Evolutionary conservation across 129 eudicot genomes (phyloP), one percentile per base, ranked within the genome.

Genomic region (Tagetes erecta): DNA sequence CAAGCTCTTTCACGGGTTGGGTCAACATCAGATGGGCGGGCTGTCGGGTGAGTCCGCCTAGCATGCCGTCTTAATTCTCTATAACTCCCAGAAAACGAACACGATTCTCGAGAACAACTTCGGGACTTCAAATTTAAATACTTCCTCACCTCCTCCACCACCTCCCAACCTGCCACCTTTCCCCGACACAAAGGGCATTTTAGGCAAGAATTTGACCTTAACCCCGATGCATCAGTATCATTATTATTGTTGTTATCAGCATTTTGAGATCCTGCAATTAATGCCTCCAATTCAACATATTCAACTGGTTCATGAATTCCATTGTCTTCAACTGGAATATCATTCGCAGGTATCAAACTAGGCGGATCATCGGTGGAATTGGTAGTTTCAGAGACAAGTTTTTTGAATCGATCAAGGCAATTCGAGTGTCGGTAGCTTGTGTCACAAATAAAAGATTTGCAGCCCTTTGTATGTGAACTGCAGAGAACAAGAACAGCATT

Each of bases 141-240:
- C 50, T 83, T 78, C 59, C 98, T 79, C 51, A 87, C 91, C 35
- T 90, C 97, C 65, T 90, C 96, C 13, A 93, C 89, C 40, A 93
- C 92, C 75, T 85, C 82, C 85, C 83, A 88, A 50, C 96, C 93
- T 12, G 83, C 64, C 8, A 93, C 92, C 47, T 36, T 75, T 62
- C 98, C 97, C 76, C 98, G 87, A 67, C 98, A 93, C 76, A 93
- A 80, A 38, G 98, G 98, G 83, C 98, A 93, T 20, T 74, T 84
- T 74, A 88, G 77, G 72, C 79, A 76, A 50, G 73, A 73, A 41
- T 42, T 67, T 59, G 82, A 44, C 30, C 68, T 83, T 31, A 56
- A 49, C 40, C 79, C 66, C 5, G 70, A 73, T 5, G 83, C 14
- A 53, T 74, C 73, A 40, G 75, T 74, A 64, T 56, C 42, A 59